Evolutionary conservation across 2,329 filamentous ascomycete genomes (phyloP).

Genomic region (Colletotrichum costaricense): DNA sequence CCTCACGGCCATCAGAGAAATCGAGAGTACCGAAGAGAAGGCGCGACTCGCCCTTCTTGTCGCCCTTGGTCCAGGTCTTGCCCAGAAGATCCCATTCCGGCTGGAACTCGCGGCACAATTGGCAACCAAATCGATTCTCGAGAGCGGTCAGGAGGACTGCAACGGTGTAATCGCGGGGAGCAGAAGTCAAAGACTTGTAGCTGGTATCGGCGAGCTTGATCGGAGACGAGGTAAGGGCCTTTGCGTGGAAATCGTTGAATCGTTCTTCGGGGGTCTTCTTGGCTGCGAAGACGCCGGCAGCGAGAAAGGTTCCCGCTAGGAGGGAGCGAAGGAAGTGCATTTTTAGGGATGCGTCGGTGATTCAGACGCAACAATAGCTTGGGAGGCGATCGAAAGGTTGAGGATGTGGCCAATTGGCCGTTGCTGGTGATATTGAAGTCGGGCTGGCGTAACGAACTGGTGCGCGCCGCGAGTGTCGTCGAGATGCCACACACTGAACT

Average conservation of each 20-base stretch:
- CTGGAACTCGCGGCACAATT: conserved; percentile 90
- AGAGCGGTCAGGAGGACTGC: conserved; percentile 88
- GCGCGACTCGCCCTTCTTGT: conserved; percentile 78
- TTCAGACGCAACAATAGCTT: conserved; percentile 2
- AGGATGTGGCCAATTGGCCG: conserved; percentile 27
- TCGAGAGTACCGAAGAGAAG: conserved; percentile 88
- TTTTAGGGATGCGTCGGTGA: conserved; percentile 46
- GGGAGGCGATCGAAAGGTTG: conserved; percentile 38
- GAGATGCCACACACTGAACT: neutral
- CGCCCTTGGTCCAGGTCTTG: conserved; percentile 88
- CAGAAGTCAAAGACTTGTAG: conserved; percentile 80
- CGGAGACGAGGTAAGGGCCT: conserved; percentile 73
- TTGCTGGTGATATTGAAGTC: conserved; percentile 30
- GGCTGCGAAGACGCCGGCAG: conserved; percentile 69
- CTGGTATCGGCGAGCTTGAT: conserved; percentile 81
- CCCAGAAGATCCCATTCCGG: conserved; percentile 91
- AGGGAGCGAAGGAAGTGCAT: conserved; percentile 78
- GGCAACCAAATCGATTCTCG: conserved; percentile 85
- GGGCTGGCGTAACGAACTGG: conserved; percentile 9
- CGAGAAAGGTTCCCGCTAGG: conserved; percentile 71
- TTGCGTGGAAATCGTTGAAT: conserved; percentile 77
- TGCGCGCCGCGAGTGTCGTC: conserved; percentile 10
- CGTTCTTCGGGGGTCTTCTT: conserved; percentile 73
- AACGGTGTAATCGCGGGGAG: conserved; percentile 85
- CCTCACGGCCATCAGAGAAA: conserved; percentile 84